Evolutionary conservation across 2,329 filamentous ascomycete genomes (phyloP).

Genomic region (Penicillium olsonii): DNA sequence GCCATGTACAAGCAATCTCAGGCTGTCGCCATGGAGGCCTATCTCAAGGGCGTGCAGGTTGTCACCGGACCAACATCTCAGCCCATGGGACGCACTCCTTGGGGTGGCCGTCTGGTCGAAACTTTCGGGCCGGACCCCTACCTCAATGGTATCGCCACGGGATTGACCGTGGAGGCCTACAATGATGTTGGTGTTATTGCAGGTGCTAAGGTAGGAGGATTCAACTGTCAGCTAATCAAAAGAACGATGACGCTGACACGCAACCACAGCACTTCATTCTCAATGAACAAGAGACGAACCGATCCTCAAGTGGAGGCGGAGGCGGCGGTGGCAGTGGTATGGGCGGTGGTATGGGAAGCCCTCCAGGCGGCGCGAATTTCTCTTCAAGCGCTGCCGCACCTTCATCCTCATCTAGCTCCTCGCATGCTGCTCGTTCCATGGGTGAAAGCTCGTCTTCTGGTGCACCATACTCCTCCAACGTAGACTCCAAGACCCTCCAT

Average conservation of each 20-base stretch:
- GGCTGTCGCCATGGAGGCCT: slow-evolving; percentile 20
- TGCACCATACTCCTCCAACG: slow-evolving; percentile 52
- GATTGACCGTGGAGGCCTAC: slow-evolving; percentile 52
- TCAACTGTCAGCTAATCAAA: not conserved
- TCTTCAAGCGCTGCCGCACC: slow-evolving; percentile 3
- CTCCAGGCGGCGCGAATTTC: slow-evolving; percentile 37
- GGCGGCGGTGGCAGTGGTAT: slow-evolving; percentile 19
- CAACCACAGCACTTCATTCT: slow-evolving; percentile 52
- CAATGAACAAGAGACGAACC: slow-evolving; percentile 67
- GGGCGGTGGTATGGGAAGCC: not conserved
- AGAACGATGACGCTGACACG: not conserved
- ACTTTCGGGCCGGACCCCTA: slow-evolving; percentile 48
- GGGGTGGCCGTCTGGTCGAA: slow-evolving; percentile 34
- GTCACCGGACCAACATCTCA: slow-evolving; percentile 20
- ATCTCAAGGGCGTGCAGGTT: slow-evolving; percentile 22
- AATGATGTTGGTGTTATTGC: slow-evolving; percentile 52
- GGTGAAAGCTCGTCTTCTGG: slow-evolving; percentile 3
- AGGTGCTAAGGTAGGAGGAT: slow-evolving; percentile 43
- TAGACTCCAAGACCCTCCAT: slow-evolving; percentile 73
- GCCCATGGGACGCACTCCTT: slow-evolving; percentile 21
- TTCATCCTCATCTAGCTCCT: slow-evolving; percentile 1
- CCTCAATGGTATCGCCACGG: slow-evolving; percentile 44
- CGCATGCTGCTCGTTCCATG: slow-evolving; percentile 28
- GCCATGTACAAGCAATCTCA: slow-evolving; percentile 21
- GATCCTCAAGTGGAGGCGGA: slow-evolving; percentile 23